phyloP scores from a whole-genome alignment of 305 asterid genomes.

The Euphrasia arctica region DNA sequence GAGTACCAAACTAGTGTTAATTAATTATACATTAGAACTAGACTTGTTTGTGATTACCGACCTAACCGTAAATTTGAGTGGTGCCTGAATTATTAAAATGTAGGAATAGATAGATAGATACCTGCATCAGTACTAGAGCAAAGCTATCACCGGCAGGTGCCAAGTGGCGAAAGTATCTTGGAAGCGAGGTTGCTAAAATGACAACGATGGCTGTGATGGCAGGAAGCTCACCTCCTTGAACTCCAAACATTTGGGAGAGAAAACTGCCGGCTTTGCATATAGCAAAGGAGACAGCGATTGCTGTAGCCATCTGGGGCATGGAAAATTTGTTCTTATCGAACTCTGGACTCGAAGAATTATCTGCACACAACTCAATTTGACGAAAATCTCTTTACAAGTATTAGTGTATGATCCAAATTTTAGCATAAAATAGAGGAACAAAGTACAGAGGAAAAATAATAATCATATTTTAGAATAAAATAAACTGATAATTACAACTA shows the following conservation, averaged over 20 bases:
- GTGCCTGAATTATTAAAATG: too few species aligned
- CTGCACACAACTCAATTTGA: constrained; percentile 31
- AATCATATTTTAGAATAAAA: neutral
- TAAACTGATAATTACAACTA: neutral
- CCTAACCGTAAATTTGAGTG: too few species aligned
- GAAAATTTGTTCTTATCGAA: constrained; percentile 44
- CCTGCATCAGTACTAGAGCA: constrained; percentile 69
- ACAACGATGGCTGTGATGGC: constrained; percentile 68
- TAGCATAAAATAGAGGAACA: neutral
- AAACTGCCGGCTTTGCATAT: constrained; percentile 63
- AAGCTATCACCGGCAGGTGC: constrained; percentile 79
- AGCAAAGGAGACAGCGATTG: constrained; percentile 68
- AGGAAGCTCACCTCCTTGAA: constrained; percentile 68
- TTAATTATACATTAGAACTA: too few species aligned
- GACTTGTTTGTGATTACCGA: too few species aligned
- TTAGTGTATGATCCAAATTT: neutral
- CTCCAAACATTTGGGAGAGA: constrained; percentile 33
- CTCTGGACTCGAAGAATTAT: constrained; percentile 34
- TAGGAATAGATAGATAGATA: constrained; percentile 13
- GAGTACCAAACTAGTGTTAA: too few species aligned
- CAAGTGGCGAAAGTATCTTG: constrained; percentile 50
- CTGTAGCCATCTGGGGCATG: constrained; percentile 55
- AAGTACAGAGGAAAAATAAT: too few species aligned
- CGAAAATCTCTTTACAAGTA: neutral
- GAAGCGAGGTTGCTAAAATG: constrained; percentile 60